Conservation (phyloP, 257 asterid species). For the Eustoma russellianum region DNA sequence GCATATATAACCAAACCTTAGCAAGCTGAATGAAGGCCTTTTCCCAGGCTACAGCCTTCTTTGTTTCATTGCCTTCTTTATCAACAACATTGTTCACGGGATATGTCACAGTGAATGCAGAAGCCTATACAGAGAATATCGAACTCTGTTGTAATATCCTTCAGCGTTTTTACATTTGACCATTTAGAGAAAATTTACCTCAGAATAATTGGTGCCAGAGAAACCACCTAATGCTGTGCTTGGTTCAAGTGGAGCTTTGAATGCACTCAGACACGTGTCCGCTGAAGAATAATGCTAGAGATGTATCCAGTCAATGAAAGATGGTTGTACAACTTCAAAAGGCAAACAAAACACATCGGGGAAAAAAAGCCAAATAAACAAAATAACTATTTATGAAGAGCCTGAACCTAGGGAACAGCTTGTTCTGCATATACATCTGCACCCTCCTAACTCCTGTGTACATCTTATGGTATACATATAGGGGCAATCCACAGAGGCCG, state of each 20-base stretch:
- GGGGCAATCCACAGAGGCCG: too few relatives aligned
- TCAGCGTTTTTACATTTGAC: constrained; percentile 2
- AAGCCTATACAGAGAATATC: constrained; percentile 54
- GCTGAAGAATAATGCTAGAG: constrained; percentile 85
- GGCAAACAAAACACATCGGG: too few relatives aligned
- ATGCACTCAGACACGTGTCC: constrained; percentile 79
- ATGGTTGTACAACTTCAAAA: background rate
- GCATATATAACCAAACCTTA: constrained; percentile 40
- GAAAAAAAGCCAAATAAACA: too few relatives aligned
- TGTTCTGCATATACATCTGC: background rate
- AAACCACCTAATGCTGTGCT: constrained; percentile 95
- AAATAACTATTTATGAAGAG: too few relatives aligned
- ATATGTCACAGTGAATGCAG: constrained; percentile 88
- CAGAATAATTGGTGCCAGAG: constrained; percentile 74
- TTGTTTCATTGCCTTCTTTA: constrained; percentile 62
- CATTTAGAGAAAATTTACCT: constrained; percentile 37
- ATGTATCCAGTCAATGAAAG: background rate
- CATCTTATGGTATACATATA: too few relatives aligned
- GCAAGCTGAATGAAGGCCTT: constrained; percentile 91
- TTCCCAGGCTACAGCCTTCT: constrained; percentile 92
- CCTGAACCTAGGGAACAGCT: background rate
- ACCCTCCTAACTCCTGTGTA: too few relatives aligned
- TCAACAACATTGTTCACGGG: constrained; percentile 87
- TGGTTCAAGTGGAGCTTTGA: constrained; percentile 96
- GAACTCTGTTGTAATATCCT: constrained; percentile 1